Conservation (phyloP, 1,139 yeast genomes). For the Casaregolazyma suthepensis region DNA sequence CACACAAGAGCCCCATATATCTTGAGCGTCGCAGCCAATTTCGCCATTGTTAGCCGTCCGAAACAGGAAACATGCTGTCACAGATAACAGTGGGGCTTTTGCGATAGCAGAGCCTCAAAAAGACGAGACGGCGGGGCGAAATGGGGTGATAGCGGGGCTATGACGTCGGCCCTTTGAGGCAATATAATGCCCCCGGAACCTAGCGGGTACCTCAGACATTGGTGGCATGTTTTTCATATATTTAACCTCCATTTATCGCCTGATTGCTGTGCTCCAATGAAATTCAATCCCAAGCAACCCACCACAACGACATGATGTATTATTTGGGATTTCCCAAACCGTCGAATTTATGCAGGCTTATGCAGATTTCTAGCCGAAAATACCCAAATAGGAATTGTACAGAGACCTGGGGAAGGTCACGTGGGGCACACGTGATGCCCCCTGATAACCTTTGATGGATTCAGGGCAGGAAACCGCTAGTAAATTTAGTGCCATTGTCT, state of each 20-base stretch:
- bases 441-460: not conserved
- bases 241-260: not conserved
- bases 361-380: not conserved
- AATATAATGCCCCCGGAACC: not conserved
- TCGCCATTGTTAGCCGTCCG: not conserved
- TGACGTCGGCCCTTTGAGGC: not conserved
- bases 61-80: not conserved
- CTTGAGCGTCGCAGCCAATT: not conserved
- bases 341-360: not conserved
- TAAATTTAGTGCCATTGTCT: not conserved
- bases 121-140: not conserved
- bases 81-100: not conserved
- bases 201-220: not conserved
- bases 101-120: not conserved
- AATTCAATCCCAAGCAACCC: not conserved
- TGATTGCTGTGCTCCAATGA: not conserved
- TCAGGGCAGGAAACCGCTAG: not conserved
- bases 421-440: not conserved
- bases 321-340: not conserved
- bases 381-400: not conserved
- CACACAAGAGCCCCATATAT: not conserved
- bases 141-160: not conserved
- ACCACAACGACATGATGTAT: not conserved
- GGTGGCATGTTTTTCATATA: not conserved
- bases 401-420: not conserved